Evolutionary conservation across 2,329 filamentous ascomycete genomes (phyloP).

Genomic region (Colletotrichum siamense): DNA sequence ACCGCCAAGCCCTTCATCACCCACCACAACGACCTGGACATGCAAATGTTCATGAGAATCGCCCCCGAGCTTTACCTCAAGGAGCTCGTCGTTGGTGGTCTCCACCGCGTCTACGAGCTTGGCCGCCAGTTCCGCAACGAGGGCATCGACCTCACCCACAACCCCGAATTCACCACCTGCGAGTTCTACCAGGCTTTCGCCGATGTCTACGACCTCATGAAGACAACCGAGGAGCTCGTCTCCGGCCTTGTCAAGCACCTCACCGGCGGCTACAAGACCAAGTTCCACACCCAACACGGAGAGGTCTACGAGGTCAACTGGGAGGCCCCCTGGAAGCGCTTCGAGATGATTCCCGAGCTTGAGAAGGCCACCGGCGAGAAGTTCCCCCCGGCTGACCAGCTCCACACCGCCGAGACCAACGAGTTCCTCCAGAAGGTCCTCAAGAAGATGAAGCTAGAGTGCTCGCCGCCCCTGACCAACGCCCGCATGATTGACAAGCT

Average conservation of each 20-base stretch:
- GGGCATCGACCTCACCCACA: constrained; percentile 90
- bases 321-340: constrained; percentile 89
- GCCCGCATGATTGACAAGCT: constrained; percentile 96
- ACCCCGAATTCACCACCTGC: constrained; percentile 96
- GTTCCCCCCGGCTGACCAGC: constrained; percentile 87
- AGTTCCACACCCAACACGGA: constrained; percentile 84
- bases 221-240: constrained; percentile 91
- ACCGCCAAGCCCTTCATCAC: constrained; percentile 95
- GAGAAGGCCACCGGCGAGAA: constrained; percentile 91
- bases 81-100: constrained; percentile 91
- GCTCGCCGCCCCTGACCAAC: constrained; percentile 89
- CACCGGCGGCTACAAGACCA: constrained; percentile 84
- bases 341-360: constrained; percentile 95
- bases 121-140: constrained; percentile 97
- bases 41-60: constrained; percentile 84
- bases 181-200: constrained; percentile 97
- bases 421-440: constrained; percentile 84
- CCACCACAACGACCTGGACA: constrained; percentile 93
- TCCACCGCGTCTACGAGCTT: constrained; percentile 95
- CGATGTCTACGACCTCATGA: constrained; percentile 88
- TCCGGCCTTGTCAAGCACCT: constrained; percentile 88
- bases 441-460: constrained; percentile 90
- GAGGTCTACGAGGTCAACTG: constrained; percentile 94
- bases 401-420: constrained; percentile 89
- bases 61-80: constrained; percentile 97